Conservation (phyloP, 2,329 filamentous ascomycete genomes). For the Aspergillus sp. region DNA sequence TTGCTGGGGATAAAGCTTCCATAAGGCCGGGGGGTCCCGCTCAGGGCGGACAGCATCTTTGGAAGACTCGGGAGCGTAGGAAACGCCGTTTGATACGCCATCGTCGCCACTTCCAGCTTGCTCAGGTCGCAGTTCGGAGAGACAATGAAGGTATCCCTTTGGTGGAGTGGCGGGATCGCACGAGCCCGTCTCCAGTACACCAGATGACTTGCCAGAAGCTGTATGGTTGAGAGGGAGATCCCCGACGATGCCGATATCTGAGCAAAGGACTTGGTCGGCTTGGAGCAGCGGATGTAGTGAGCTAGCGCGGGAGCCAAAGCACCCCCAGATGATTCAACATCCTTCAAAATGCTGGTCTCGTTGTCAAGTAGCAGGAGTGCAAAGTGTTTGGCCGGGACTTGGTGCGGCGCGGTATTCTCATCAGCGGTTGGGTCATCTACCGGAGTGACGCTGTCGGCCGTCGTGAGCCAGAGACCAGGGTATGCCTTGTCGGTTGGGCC, state of each 20-base stretch:
- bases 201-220: constrained; percentile 85
- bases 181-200: constrained; percentile 95
- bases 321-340: constrained; percentile 68
- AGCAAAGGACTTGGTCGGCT: constrained; percentile 68
- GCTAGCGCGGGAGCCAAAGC: constrained; percentile 75
- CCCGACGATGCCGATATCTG: constrained; percentile 61
- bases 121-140: constrained; percentile 83
- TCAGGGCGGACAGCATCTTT: constrained; percentile 83
- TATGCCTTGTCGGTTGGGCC: constrained; percentile 66
- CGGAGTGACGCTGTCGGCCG: constrained; percentile 73
- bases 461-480: constrained; percentile 81
- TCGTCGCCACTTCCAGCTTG: constrained; percentile 66
- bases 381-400: constrained; percentile 75
- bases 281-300: constrained; percentile 63
- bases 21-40: constrained; percentile 77
- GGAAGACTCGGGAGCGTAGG: constrained; percentile 79
- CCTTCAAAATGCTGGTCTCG: constrained; percentile 73
- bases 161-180: constrained; percentile 85
- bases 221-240: constrained; percentile 76
- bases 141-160: constrained; percentile 85
- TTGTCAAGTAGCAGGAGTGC: constrained; percentile 82
- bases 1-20: constrained; percentile 82
- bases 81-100: constrained; percentile 74
- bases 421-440: constrained; percentile 62
- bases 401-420: constrained; percentile 57